These are phyloP conservation scores for Phytophthora megakarya DNA, from an alignment of 352 stramenopile genomes.

Conservation along the genomic window DNA sequence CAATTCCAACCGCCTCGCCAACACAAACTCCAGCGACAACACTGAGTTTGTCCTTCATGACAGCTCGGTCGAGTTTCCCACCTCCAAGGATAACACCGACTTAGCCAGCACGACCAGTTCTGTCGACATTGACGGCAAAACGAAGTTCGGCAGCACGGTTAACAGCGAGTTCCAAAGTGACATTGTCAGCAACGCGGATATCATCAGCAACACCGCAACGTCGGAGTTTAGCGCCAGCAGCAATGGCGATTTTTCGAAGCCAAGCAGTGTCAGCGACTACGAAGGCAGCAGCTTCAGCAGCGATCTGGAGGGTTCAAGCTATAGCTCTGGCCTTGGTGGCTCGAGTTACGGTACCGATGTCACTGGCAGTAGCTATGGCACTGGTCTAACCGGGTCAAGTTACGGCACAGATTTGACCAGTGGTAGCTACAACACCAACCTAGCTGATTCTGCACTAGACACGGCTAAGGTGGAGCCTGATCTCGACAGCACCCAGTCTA, in stretches of 20 bases:
- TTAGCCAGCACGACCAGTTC: slow-evolving; percentile 40
- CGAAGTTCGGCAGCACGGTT: slow-evolving; percentile 30
- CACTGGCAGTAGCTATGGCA: slow-evolving; percentile 31
- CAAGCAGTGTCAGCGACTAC: slow-evolving; percentile 19
- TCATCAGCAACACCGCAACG: slow-evolving; percentile 8
- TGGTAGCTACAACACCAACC: slow-evolving; percentile 24
- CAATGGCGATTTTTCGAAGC: slow-evolving; percentile 26
- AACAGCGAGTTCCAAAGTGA: slow-evolving; percentile 16
- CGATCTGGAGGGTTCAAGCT: slow-evolving; percentile 37
- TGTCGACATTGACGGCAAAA: slow-evolving; percentile 39
- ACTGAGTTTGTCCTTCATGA: slow-evolving; percentile 39
- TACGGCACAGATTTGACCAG: slow-evolving; percentile 23
- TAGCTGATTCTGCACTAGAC: slow-evolving; percentile 26
- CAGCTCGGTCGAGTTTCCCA: slow-evolving; percentile 27
- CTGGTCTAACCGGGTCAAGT: slow-evolving; percentile 20
- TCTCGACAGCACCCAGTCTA: slow-evolving; percentile 42
- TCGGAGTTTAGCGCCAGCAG: slow-evolving; percentile 20
- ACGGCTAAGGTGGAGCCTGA: slow-evolving; percentile 18
- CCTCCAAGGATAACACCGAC: slow-evolving; percentile 34
- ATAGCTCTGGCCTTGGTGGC: slow-evolving; percentile 24
- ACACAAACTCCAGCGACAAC: slow-evolving; percentile 35
- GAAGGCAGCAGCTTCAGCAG: slow-evolving; percentile 36
- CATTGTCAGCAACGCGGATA: slow-evolving; percentile 23
- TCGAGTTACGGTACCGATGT: slow-evolving; percentile 35
- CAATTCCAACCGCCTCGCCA: slow-evolving; percentile 20